A percentile compares a stretch with the other conserved stretches of the same genome.
phyloP scores from a whole-genome alignment of 805 yeast genomes.

The Candida ulmi region DNA sequence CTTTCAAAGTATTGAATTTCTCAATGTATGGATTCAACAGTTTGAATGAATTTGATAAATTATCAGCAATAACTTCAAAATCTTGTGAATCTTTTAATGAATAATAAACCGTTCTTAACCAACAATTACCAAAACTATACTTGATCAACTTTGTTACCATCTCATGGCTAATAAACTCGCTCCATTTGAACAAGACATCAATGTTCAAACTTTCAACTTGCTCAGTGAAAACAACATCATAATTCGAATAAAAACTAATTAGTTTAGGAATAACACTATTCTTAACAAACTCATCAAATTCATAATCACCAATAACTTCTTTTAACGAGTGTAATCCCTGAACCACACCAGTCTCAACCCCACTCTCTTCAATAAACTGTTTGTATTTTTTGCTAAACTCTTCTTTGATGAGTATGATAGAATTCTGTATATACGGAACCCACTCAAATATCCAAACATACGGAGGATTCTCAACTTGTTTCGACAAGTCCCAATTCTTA shows the following conservation, averaged over 20 bases:
- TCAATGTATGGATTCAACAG: slow-evolving; percentile 17
- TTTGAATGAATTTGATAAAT: slow-evolving; percentile 28
- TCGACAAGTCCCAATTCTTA: slow-evolving; percentile 27
- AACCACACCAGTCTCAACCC: slow-evolving; percentile 1
- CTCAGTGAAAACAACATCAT: no score
- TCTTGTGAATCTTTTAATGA: neutral
- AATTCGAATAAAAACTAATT: slow-evolving; percentile 1
- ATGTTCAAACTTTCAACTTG: slow-evolving; percentile 1
- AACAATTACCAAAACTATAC: slow-evolving; percentile 29
- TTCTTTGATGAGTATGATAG: slow-evolving; percentile 12
- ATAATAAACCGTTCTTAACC: slow-evolving; percentile 12
- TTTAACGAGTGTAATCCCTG: slow-evolving; percentile 26
- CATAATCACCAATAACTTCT: slow-evolving; percentile 26
- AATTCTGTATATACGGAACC: slow-evolving; percentile 25
- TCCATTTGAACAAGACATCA: slow-evolving; percentile 21
- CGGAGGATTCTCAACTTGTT: slow-evolving; percentile 9
- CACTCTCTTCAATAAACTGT: slow-evolving; percentile 17
- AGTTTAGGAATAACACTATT: slow-evolving; percentile 19
- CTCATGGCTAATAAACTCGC: slow-evolving; percentile 11
- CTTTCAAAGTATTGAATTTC: slow-evolving; percentile 5
- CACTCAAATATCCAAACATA: slow-evolving; percentile 34
- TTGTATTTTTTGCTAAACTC: slow-evolving; percentile 21
- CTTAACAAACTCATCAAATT: slow-evolving; percentile 15
- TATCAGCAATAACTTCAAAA: slow-evolving; percentile 13
- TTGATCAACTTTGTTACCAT: slow-evolving; percentile 24